phyloP scores from a whole-genome alignment of 179 eudicot genomes.

The Patellifolia procumbens region DNA sequence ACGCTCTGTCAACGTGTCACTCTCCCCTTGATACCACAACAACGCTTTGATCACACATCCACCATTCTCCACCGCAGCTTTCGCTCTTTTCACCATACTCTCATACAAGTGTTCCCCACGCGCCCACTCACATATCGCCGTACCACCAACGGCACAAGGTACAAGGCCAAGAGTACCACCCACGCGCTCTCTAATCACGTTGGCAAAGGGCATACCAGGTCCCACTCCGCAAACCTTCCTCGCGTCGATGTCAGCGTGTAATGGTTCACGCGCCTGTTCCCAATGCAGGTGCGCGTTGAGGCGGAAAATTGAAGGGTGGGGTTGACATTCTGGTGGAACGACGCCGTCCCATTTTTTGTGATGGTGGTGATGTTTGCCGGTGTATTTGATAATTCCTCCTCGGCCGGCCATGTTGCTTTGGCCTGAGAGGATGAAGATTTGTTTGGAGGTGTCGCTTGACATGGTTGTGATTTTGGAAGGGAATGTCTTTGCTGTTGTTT shows the following conservation, averaged over 20 bases:
- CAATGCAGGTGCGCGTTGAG: conserved; percentile 53
- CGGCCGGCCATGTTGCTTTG: conserved; percentile 97
- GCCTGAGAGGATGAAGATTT: conserved; percentile 83
- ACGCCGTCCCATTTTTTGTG: conserved; percentile 55
- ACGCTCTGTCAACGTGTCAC: conserved; percentile 46
- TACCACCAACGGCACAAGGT: conserved; percentile 91
- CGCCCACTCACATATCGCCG: conserved; percentile 82
- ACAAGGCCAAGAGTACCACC: conserved; percentile 53
- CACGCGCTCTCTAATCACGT: conserved; percentile 41
- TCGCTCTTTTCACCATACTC: conserved; percentile 65
- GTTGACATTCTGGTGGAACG: conserved; percentile 61
- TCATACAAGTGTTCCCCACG: conserved; percentile 66
- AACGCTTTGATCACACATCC: conserved; percentile 60
- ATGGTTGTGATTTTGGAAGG: background rate
- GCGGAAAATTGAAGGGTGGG: conserved; percentile 66
- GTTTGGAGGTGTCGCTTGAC: conserved; percentile 23
- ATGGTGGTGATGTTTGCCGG: conserved; percentile 17
- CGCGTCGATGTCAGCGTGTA: conserved; percentile 79
- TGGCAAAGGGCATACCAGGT: conserved; percentile 87
- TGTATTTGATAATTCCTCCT: conserved; percentile 54
- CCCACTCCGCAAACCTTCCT: conserved; percentile 79
- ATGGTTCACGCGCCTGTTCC: conserved; percentile 72
- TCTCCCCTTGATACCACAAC: conserved; percentile 97
- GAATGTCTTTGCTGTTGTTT: too few relatives aligned
- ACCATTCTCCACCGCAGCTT: conserved; percentile 30